Evolutionary conservation across 768 basidiomycete genomes (phyloP).

Genomic region (Boletus huronensis): DNA sequence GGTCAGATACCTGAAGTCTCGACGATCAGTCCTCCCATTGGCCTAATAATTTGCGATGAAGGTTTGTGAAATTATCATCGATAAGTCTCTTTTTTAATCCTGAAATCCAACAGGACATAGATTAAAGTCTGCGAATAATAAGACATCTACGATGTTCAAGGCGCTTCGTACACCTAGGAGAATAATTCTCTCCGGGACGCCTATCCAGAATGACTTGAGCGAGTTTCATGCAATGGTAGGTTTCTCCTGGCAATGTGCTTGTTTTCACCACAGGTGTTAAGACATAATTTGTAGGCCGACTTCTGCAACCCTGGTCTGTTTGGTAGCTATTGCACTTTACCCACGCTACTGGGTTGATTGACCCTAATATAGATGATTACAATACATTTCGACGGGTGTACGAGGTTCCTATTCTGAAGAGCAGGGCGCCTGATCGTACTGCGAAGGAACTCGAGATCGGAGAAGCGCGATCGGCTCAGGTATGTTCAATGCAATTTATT

Average conservation of each 20-base stretch:
- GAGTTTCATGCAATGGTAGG: conserved; percentile 96
- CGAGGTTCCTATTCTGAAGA: conserved; percentile 83
- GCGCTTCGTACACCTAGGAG: conserved; percentile 69
- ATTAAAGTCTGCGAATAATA: conserved; percentile 87
- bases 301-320: conserved; percentile 94
- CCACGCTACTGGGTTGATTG: background rate
- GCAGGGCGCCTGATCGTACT: conserved; percentile 74
- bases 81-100: background rate
- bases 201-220: conserved; percentile 92
- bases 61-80: conserved; percentile 39
- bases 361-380: conserved; percentile 58
- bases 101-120: conserved; percentile 63
- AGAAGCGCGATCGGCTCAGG: conserved; percentile 73
- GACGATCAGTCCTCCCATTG: conserved; percentile 74
- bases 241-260: background rate
- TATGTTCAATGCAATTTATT: conserved; percentile 27
- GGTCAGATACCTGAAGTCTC: background rate
- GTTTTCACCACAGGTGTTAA: background rate
- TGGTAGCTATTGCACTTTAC: conserved; percentile 40
- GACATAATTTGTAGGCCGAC: conserved; percentile 53
- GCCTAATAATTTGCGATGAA: conserved; percentile 94
- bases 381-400: conserved; percentile 75
- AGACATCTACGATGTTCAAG: conserved; percentile 86
- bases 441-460: conserved; percentile 74
- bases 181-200: conserved; percentile 92